Evolutionary conservation across 2,329 filamentous ascomycete genomes (phyloP).

Genomic region (Claviceps quebecensis): DNA sequence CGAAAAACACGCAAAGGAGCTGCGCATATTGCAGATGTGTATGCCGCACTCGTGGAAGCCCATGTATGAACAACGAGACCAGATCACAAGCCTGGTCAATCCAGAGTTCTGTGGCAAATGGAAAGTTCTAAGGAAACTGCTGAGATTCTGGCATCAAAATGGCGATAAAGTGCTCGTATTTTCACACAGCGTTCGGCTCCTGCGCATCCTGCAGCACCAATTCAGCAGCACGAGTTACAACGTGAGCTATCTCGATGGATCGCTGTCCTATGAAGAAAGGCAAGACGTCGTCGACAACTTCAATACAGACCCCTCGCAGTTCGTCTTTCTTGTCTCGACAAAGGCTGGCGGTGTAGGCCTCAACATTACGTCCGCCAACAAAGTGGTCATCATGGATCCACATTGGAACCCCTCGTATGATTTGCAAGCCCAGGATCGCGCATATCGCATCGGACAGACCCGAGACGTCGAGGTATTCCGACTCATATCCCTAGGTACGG

Average conservation of each 20-base stretch:
- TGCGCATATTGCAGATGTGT: slow-evolving; percentile 59
- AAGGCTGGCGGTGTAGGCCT: slow-evolving; percentile 85
- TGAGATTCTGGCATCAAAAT: slow-evolving; percentile 79
- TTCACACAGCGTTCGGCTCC: slow-evolving; percentile 74
- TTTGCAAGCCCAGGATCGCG: slow-evolving; percentile 87
- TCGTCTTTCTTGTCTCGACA: slow-evolving; percentile 92
- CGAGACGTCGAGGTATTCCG: slow-evolving; percentile 93
- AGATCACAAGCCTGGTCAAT: slow-evolving; percentile 67
- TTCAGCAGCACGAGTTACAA: slow-evolving; percentile 84
- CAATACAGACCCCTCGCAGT: slow-evolving; percentile 74
- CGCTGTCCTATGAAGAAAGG: slow-evolving; percentile 69
- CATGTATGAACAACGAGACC: slow-evolving; percentile 62
- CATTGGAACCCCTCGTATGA: slow-evolving; percentile 97
- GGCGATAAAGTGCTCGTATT: slow-evolving; percentile 94
- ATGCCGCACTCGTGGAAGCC: slow-evolving; percentile 62
- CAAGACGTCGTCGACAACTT: slow-evolving; percentile 76
- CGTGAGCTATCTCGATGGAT: slow-evolving; percentile 80
- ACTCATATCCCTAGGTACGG: slow-evolving; percentile 77
- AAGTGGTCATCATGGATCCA: slow-evolving; percentile 91
- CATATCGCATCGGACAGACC: slow-evolving; percentile 87
- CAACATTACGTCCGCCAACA: slow-evolving; percentile 96
- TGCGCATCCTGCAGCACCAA: slow-evolving; percentile 71
- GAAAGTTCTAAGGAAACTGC: slow-evolving; percentile 74
- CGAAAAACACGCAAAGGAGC: slow-evolving; percentile 66
- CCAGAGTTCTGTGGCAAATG: slow-evolving; percentile 94